Conservation (phyloP, 257 asterid species). For the Anisodus tanguticus region DNA sequence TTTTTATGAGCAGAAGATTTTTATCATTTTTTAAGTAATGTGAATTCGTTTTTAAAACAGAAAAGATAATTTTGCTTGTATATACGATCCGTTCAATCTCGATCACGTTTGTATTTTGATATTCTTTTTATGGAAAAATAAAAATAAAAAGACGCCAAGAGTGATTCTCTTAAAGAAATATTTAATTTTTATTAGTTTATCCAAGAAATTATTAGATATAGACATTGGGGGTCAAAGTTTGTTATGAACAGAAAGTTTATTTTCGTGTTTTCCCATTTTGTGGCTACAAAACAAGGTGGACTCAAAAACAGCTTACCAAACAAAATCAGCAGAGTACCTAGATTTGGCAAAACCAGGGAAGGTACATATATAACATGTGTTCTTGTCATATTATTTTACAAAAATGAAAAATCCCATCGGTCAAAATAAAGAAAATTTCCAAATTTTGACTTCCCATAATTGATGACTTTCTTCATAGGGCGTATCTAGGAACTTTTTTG, state of each 20-base stretch:
- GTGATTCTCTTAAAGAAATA: not conserved
- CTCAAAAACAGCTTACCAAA: conserved; percentile 23
- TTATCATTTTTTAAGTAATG: not conserved
- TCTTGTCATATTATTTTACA: not conserved
- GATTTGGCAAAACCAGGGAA: conserved; percentile 23
- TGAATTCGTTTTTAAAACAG: not conserved
- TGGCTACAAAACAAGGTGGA: not conserved
- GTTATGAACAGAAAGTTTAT: not conserved
- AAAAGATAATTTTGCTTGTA: no score
- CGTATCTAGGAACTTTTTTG: not conserved
- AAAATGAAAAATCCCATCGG: not conserved
- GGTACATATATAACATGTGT: not conserved
- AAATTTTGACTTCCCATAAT: conserved; percentile 22
- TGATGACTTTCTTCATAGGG: not conserved
- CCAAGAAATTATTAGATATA: not conserved
- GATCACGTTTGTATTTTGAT: not conserved
- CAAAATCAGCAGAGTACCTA: conserved; percentile 10
- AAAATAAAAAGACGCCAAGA: not conserved
- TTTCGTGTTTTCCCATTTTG: conserved; percentile 17
- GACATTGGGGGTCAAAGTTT: not conserved
- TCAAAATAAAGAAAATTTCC: not conserved
- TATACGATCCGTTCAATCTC: not conserved
- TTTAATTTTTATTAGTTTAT: not conserved
- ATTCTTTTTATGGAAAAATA: not conserved
- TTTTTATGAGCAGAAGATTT: not conserved